Base-by-base conservation (phyloP, 345 rosid genomes). In the Psidium friedrichsthalianum region DNA sequence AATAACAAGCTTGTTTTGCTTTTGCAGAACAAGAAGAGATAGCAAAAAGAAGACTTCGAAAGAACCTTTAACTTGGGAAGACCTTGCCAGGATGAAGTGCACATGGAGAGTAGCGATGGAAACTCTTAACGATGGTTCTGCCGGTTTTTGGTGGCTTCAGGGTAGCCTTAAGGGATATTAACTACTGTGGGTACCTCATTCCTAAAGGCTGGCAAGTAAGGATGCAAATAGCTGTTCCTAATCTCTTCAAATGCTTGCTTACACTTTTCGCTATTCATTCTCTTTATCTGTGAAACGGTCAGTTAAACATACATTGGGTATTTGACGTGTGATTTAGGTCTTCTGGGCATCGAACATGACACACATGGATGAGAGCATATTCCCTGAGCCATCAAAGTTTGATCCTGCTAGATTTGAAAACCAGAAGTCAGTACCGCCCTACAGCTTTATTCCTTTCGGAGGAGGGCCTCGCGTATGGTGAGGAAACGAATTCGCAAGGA, bases 401-500 rank as follows among this genome's bases (percentile, higher is more conserved):
- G 89, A 91, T 85, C 88, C 87, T 4, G 16, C 82, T 4, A 85
- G 85, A 3, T 89, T 88, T 11, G 89, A 92, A 86, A 88, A 88
- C 18, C 89, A 87, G 15, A 83, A 83, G 21, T 14, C 86, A 55
- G 9, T 52, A 1, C 84, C 82, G 7, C 90, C 92, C 3, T 91
- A 82, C 32, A 82, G 91, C 83, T 90, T 86, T 74, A 78, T 89
- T 15, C 76, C 84, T 21, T 91, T 89, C 15, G 93, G 95, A 55
- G 95, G 87, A 13, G 94, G 93, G 6, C 89, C 93, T n/a, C 87
- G 91, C 78, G 89, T 89, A 24, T 91, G 94, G 88, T 93, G 94
- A 9, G 93, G 93, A 83, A 85, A 84, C 21, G 93, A 91, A 84
- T 90, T 92, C 86, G 95, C 91, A 49, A 90, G 89, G 91, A 87